A percentile compares a stretch with the other conserved stretches of the same genome.
Conservation (phyloP, 805 yeast genomes). For the Candida ortonii region DNA sequence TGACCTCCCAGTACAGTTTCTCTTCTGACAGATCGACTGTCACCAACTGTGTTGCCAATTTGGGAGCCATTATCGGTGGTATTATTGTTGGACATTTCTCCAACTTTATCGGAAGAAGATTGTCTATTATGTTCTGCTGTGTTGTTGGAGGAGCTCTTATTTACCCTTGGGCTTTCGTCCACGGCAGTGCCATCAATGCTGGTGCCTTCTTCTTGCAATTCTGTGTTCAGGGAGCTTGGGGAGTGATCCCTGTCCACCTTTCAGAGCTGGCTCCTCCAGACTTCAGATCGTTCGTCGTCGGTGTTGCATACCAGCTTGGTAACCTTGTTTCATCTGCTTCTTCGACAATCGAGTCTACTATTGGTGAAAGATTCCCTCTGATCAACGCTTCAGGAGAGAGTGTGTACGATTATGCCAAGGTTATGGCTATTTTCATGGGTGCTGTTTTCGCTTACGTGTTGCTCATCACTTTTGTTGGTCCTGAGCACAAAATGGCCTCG, state of each 20-base stretch:
- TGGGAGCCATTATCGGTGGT: conserved; percentile 61
- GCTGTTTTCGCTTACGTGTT: conserved; percentile 55
- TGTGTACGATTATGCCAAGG: conserved; percentile 51
- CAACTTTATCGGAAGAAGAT: conserved; percentile 54
- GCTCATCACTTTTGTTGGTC: conserved; percentile 53
- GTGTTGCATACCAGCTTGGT: conserved; percentile 66
- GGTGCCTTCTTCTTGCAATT: conserved; percentile 62
- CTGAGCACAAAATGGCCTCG: conserved; percentile 45
- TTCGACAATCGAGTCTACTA: conserved; percentile 63
- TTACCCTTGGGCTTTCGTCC: conserved; percentile 60
- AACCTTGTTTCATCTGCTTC: conserved; percentile 65
- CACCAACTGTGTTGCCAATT: conserved; percentile 53
- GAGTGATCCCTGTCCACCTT: conserved; percentile 60
- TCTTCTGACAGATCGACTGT: conserved; percentile 47
- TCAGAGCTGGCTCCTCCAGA: conserved; percentile 62
- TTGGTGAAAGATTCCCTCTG: conserved; percentile 55
- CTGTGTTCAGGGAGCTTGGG: conserved; percentile 70
- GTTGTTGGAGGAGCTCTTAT: conserved; percentile 57
- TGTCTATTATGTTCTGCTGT: conserved; percentile 50
- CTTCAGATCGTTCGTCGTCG: conserved; percentile 60
- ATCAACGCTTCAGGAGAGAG: conserved; percentile 28
- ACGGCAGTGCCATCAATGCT: conserved; percentile 47
- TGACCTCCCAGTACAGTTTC: conserved; percentile 44
- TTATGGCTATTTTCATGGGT: conserved; percentile 67
- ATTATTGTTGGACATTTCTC: conserved; percentile 52